Evolutionary conservation across 2,329 filamentous ascomycete species (phyloP).

Genomic region (Microsporum canis): DNA sequence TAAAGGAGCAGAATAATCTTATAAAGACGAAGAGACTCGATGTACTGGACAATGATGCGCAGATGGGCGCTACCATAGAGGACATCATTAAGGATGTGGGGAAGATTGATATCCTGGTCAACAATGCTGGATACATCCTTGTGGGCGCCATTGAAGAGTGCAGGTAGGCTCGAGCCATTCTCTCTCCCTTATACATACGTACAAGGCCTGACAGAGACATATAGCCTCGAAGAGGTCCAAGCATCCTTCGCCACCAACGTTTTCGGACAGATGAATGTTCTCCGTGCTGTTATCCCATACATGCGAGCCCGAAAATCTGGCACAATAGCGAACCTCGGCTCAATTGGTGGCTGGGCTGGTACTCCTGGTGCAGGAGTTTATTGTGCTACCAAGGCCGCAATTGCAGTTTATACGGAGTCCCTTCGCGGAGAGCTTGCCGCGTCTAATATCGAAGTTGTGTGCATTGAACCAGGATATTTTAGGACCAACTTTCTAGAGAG

Average conservation of each 20-base stretch:
- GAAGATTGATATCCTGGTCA: conserved; percentile 42
- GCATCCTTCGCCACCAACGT: conserved; percentile 20
- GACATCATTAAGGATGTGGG: conserved; percentile 16
- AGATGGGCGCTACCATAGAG: neutral
- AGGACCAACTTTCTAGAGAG: conserved; percentile 18
- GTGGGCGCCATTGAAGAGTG: conserved; percentile 19
- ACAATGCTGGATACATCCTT: conserved; percentile 19
- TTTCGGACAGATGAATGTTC: conserved; percentile 19
- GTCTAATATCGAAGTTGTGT: conserved; percentile 19
- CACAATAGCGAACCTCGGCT: conserved; percentile 3
- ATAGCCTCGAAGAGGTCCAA: conserved; percentile 17
- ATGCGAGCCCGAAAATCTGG: conserved; percentile 17
- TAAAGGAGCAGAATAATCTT: conserved; percentile 6
- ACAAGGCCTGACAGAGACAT: neutral
- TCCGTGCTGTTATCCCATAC: conserved; percentile 18
- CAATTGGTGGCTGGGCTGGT: neutral
- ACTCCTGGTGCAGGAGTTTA: neutral
- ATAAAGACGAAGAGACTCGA: conserved; percentile 1
- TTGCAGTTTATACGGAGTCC: conserved; percentile 13
- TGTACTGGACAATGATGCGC: neutral
- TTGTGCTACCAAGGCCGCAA: conserved; percentile 4
- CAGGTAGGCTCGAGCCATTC: conserved; percentile 6
- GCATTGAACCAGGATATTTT: conserved; percentile 21
- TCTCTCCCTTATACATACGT: no score
- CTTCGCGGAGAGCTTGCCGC: conserved; percentile 19